These are phyloP conservation scores for Saturnispora sekii DNA, from an alignment of 805 yeast species.

Conservation along the genomic window DNA sequence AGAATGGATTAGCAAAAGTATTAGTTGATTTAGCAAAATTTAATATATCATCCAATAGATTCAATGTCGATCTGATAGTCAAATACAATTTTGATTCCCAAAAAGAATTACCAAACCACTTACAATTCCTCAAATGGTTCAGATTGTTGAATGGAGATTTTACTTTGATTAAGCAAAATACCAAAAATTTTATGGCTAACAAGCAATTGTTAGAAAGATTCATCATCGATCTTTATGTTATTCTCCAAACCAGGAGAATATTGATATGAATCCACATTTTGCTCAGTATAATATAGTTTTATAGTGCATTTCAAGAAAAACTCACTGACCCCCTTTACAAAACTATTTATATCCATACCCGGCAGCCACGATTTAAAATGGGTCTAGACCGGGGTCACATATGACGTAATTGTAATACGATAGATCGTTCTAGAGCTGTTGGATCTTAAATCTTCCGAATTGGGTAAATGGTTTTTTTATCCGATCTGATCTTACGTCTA, in stretches of 20 bases:
- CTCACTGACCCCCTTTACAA: neutral
- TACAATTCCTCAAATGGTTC: constrained; percentile 4
- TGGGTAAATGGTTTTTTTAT: neutral
- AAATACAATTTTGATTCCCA: neutral
- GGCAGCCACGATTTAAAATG: too few relatives aligned
- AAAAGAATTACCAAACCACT: constrained; percentile 2
- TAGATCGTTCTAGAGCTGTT: neutral
- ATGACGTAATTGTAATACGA: too few relatives aligned
- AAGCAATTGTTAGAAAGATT: constrained; percentile 2
- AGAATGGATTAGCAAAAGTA: neutral
- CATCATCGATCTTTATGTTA: constrained; percentile 5
- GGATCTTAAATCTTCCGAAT: neutral
- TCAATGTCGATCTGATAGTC: neutral
- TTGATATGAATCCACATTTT: neutral
- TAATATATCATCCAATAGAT: neutral
- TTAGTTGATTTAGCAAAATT: neutral
- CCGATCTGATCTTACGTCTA: neutral
- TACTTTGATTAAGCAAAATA: neutral
- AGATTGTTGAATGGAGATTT: constrained; percentile 4
- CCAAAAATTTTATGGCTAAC: neutral
- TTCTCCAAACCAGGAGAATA: neutral
- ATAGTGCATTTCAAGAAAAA: too few relatives aligned
- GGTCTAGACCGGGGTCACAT: too few relatives aligned
- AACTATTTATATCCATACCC: neutral
- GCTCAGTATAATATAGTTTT: too few relatives aligned